Evolutionary conservation across 768 basidiomycete genomes (phyloP).

Genomic region (Amanita molliuscula): DNA sequence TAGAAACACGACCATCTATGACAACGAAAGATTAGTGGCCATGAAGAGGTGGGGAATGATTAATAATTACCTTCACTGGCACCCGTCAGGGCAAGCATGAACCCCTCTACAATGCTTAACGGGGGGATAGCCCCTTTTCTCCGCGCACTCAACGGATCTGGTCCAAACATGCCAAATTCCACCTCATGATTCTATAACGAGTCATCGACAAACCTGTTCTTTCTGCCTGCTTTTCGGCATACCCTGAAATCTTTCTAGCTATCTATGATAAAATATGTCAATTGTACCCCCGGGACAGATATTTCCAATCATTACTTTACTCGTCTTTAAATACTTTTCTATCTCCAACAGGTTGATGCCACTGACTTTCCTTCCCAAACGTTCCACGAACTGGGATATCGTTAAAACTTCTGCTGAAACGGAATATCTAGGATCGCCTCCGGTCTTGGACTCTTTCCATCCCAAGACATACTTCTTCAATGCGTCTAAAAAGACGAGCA

Average conservation of each 20-base stretch:
- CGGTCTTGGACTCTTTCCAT: conserved; percentile 32
- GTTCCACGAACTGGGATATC: conserved; percentile 51
- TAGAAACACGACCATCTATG: conserved; percentile 66
- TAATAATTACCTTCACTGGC: conserved; percentile 52
- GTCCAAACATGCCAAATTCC: not conserved
- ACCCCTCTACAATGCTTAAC: conserved; percentile 70
- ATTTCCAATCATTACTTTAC: conserved; percentile 47
- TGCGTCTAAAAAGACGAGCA: conserved; percentile 63
- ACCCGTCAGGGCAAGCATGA: conserved; percentile 67
- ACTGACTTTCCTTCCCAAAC: conserved; percentile 55
- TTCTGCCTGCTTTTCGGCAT: conserved; percentile 52
- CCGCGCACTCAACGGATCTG: conserved; percentile 9
- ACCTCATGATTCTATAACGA: not conserved
- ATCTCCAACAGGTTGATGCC: conserved; percentile 82
- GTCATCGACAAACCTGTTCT: conserved; percentile 25
- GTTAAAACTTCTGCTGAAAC: conserved; percentile 50
- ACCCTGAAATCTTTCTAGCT: conserved; percentile 78
- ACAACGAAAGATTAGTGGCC: not conserved
- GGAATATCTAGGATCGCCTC: conserved; percentile 6
- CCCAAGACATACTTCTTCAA: conserved; percentile 47
- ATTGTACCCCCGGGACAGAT: not conserved
- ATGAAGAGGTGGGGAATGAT: not conserved
- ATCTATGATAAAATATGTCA: conserved; percentile 26
- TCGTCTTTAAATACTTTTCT: conserved; percentile 67
- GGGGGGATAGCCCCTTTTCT: conserved; percentile 51